A percentile compares a stretch with the other conserved stretches of the same genome.
Conservation (phyloP, 2,329 filamentous ascomycete species). For the Aspergillus viridinutans region DNA sequence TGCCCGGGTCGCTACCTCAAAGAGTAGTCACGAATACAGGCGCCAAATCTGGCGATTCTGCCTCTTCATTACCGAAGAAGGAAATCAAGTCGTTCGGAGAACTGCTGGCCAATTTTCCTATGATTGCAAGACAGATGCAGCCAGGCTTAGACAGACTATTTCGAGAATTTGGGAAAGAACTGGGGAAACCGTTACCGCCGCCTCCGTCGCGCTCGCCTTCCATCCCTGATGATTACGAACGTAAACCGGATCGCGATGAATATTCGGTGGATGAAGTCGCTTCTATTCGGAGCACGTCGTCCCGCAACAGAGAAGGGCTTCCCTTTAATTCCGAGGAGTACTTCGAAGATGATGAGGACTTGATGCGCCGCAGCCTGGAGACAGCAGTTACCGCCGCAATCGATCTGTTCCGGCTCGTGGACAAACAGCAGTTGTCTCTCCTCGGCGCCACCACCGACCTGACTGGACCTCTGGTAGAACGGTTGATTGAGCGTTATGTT, state of each 20-base stretch:
- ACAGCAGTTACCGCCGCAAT: constrained; percentile 90
- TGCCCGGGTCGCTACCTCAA: constrained; percentile 40
- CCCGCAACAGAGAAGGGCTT: constrained; percentile 33
- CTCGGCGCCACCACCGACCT: constrained; percentile 90
- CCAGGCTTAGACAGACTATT: constrained; percentile 84
- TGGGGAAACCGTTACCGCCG: constrained; percentile 78
- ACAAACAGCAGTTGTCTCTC: constrained; percentile 89
- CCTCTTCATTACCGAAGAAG: constrained; percentile 61
- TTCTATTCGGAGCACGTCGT: constrained; percentile 32
- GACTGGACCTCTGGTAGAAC: constrained; percentile 86
- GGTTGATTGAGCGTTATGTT: constrained; percentile 90
- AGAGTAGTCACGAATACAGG: constrained; percentile 16
- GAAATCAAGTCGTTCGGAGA: constrained; percentile 89
- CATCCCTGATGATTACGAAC: constrained; percentile 55
- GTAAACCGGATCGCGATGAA: constrained; percentile 25
- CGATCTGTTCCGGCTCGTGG: constrained; percentile 90
- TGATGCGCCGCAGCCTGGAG: constrained; percentile 83
- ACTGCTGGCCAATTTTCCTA: constrained; percentile 82
- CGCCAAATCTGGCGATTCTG: constrained; percentile 31
- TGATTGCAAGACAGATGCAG: constrained; percentile 96
- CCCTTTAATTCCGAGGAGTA: constrained; percentile 63
- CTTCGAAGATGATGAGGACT: constrained; percentile 84
- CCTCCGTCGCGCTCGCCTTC: constrained; percentile 54
- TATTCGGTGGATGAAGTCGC: constrained; percentile 37
- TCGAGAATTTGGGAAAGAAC: constrained; percentile 78